Base-by-base conservation (phyloP, 2,329 filamentous ascomycete genomes). In the Beauveria medogensis region DNA sequence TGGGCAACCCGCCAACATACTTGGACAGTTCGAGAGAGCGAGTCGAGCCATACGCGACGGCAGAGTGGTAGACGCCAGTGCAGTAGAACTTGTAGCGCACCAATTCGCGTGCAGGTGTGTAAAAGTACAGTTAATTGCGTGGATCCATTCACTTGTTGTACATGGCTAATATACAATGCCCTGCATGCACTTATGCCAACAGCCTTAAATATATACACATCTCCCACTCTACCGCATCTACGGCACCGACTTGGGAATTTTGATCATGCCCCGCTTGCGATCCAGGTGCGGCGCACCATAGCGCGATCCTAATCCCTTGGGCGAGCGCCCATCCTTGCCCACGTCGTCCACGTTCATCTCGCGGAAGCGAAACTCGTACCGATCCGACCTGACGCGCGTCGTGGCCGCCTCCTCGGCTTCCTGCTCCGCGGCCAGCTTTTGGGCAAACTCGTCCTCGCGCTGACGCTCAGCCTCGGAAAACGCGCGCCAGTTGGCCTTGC, bases 241-340 rank as follows among this genome's bases (percentile, higher is more conserved):
- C 63, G 80, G 81, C 59, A 88, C 83, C 58, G 77, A 81, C 41
- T 81, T 87, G 24, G 86, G 86, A 69, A 89, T 88, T 79, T 88
- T 89, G 74, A 87, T 73, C 69, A 81, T 69, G n/a, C 83, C 85
- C 66, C 80, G 82, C 73, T 80, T 82, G 61, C 86, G 79, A 69
- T 89, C 86, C 68, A 83, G 78, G 64, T 78, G 77, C 12, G 86
- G 86, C 63, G 79, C 80, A 63, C 86, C 86, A 66, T 89, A 89
- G 63, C 84, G 76, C 80, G 81, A 85, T 22, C 86, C 86, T 2
- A 82, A 78, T 14, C 76, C 84, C 28, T 71, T 73, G 41, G 74
- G 72, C 5, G 79, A 75, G 62, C 81, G 78, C 24, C 85, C 85
- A 55, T 79, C 73, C 24, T 71, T 74, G 37, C 85, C 85, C 3